Percentiles rank a stretch among this genome's conserved stretches.
phyloP scores from a whole-genome alignment of 306 rosid species.

The Hippophae gyantsensis region DNA sequence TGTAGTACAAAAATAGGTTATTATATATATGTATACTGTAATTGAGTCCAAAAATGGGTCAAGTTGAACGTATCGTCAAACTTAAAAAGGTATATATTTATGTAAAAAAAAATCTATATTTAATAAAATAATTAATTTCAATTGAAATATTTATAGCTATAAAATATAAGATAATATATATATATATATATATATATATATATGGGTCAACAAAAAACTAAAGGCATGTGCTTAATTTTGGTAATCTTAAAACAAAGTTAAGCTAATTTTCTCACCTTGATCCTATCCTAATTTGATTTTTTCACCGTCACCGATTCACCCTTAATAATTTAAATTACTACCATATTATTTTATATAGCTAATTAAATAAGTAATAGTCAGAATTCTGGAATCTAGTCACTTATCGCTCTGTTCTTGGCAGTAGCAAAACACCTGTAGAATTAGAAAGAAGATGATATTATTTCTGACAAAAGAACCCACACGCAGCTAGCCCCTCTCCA shows the following conservation, averaged over 20 bases:
- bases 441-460: background rate
- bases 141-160: too few species aligned
- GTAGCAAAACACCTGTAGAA: constrained; percentile 40
- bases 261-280: background rate
- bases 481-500: constrained; percentile 51
- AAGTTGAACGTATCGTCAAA: constrained; percentile 17
- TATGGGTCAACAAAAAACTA: constrained; percentile 14
- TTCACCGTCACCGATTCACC: background rate
- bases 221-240: constrained; percentile 18
- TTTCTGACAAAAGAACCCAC: constrained; percentile 30
- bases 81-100: background rate
- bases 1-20: background rate
- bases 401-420: background rate
- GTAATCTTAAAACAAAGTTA: constrained; percentile 31
- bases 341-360: too few species aligned
- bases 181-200: background rate
- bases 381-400: too few species aligned
- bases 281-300: constrained; percentile 7
- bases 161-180: too few species aligned
- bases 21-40: background rate
- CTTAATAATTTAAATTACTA: background rate
- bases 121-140: too few species aligned
- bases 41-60: constrained; percentile 7
- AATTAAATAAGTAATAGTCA: too few species aligned
- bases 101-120: too few species aligned